Conservation (phyloP, 176 grass and related monocot species). For the Alloteropsis semialata region DNA sequence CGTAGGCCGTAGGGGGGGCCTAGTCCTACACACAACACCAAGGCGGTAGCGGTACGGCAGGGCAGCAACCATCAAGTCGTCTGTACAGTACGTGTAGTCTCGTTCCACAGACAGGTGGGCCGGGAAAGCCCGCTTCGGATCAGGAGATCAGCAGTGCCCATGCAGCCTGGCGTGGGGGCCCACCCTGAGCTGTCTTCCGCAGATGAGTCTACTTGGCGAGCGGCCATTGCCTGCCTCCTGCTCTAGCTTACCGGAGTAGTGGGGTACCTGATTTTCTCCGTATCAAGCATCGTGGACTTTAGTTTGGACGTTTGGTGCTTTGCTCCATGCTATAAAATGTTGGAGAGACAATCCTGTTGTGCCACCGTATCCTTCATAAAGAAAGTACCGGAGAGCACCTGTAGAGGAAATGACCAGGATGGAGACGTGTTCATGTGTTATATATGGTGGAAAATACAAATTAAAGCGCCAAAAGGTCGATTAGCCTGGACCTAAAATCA, state of each 20-base stretch:
- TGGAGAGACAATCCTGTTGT: background rate
- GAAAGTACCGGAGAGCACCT: background rate
- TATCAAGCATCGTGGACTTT: background rate
- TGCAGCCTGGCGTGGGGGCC: constrained; percentile 35
- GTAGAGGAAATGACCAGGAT: background rate
- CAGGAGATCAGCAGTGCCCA: background rate
- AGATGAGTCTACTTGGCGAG: constrained; percentile 5
- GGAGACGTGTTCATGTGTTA: background rate
- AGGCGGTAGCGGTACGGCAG: background rate
- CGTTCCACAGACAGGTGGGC: background rate
- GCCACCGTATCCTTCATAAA: background rate
- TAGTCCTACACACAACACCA: background rate
- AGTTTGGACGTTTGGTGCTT: background rate
- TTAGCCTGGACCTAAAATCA: background rate
- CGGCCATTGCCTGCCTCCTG: background rate
- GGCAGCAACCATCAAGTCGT: background rate
- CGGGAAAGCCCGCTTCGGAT: background rate
- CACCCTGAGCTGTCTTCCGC: constrained; percentile 36
- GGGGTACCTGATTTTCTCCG: background rate
- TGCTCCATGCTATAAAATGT: background rate
- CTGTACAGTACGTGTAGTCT: background rate
- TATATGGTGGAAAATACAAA: background rate
- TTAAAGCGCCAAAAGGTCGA: background rate
- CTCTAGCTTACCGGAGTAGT: background rate
- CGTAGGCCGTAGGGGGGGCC: background rate